phyloP scores from a whole-genome alignment of 129 eudicot species.

The Artemisia annua region DNA sequence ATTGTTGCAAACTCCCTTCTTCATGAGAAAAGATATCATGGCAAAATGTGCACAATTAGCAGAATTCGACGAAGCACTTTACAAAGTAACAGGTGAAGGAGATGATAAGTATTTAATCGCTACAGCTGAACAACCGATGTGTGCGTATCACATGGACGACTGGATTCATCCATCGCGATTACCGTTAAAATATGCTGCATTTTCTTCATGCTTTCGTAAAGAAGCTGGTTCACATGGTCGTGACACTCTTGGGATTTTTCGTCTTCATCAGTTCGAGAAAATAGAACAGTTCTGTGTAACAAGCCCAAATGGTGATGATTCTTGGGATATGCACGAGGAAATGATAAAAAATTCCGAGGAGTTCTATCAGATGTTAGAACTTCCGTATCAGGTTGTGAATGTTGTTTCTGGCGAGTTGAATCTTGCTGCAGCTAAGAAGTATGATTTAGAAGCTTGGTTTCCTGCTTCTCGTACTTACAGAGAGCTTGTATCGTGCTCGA shows the following conservation, averaged over 20 bases:
- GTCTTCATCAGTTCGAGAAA: slow-evolving; percentile 82
- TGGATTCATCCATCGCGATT: slow-evolving; percentile 69
- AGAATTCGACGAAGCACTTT: slow-evolving; percentile 81
- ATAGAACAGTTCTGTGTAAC: slow-evolving; percentile 73
- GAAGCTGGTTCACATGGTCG: slow-evolving; percentile 89
- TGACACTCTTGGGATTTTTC: slow-evolving; percentile 77
- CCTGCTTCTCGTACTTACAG: slow-evolving; percentile 74
- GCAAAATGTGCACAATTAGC: slow-evolving; percentile 78
- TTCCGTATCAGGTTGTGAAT: slow-evolving; percentile 70
- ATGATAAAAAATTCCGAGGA: slow-evolving; percentile 71
- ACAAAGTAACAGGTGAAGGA: slow-evolving; percentile 78
- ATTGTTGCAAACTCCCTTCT: slow-evolving; percentile 64
- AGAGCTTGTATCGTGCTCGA: slow-evolving; percentile 91
- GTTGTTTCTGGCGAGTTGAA: slow-evolving; percentile 86
- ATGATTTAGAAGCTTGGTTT: slow-evolving; percentile 89
- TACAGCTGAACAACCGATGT: slow-evolving; percentile 82
- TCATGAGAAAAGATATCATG: slow-evolving; percentile 77
- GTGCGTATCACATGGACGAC: slow-evolving; percentile 77
- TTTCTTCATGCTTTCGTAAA: slow-evolving; percentile 76
- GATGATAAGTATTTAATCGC: slow-evolving; percentile 80
- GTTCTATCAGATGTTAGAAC: slow-evolving; percentile 59
- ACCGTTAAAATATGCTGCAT: slow-evolving; percentile 74
- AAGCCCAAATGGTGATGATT: slow-evolving; percentile 61
- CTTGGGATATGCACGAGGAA: slow-evolving; percentile 82
- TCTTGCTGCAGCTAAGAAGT: slow-evolving; percentile 87